Percentiles rank a stretch among this genome's conserved stretches.
Conservation (phyloP, 1,284 basidiomycete species). For the Thelephora terrestris region DNA sequence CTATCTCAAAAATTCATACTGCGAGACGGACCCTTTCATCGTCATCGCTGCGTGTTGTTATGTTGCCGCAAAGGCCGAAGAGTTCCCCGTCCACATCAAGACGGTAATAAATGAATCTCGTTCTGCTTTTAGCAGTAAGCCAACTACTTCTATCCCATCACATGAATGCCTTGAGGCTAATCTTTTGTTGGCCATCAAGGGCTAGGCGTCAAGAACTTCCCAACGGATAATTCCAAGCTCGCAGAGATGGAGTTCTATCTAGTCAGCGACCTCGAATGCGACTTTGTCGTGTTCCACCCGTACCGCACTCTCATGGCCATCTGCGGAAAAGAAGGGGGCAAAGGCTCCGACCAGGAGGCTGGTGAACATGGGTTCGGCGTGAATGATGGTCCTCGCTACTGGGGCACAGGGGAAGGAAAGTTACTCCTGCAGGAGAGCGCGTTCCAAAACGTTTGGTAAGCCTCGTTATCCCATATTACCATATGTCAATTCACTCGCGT, state of each 20-base stretch:
- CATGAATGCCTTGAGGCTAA: background rate
- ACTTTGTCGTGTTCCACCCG: slow-evolving; percentile 89
- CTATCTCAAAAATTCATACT: slow-evolving; percentile 89
- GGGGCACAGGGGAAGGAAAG: slow-evolving; percentile 63
- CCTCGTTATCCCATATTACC: background rate
- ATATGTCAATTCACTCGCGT: background rate
- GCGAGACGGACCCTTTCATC: slow-evolving; percentile 89
- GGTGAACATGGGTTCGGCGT: slow-evolving; percentile 53
- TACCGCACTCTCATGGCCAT: slow-evolving; percentile 81
- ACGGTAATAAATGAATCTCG: slow-evolving; percentile 81
- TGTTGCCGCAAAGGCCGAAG: slow-evolving; percentile 94
- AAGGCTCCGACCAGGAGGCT: slow-evolving; percentile 41
- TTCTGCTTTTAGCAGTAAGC: slow-evolving; percentile 67
- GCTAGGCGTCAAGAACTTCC: slow-evolving; percentile 67
- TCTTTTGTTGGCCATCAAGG: slow-evolving; percentile 27
- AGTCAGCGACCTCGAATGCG: slow-evolving; percentile 92
- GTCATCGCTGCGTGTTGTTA: slow-evolving; percentile 92
- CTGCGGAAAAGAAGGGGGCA: slow-evolving; percentile 44
- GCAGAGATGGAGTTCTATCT: slow-evolving; percentile 99
- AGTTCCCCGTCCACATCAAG: slow-evolving; percentile 92
- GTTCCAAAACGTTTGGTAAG: slow-evolving; percentile 69
- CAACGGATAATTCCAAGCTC: slow-evolving; percentile 81
- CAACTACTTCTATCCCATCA: background rate
- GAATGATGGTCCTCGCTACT: slow-evolving; percentile 56
- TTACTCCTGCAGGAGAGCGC: slow-evolving; percentile 59